Evolutionary conservation across 805 yeast genomes (phyloP).

Genomic region (Metschnikowia peoriensis): DNA sequence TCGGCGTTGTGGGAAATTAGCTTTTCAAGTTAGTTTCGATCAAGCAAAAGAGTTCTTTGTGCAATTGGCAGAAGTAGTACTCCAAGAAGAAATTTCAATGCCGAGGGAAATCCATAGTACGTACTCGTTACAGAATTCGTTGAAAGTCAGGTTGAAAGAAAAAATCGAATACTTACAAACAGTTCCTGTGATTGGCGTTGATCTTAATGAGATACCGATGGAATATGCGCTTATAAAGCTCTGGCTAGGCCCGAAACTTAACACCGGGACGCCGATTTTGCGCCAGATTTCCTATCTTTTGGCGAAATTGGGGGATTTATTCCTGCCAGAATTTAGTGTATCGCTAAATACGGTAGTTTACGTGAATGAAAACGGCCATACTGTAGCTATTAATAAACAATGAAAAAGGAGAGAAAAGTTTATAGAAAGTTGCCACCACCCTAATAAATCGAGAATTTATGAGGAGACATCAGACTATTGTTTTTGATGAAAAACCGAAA

Average conservation of each 20-base stretch:
- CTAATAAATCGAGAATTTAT: no score
- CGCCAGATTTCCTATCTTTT: background rate
- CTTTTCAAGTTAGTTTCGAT: constrained; percentile 2
- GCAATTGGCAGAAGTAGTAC: background rate
- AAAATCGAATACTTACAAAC: constrained; percentile 4
- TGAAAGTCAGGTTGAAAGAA: background rate
- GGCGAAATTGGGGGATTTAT: background rate
- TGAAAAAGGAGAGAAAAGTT: background rate
- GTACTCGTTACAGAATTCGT: background rate
- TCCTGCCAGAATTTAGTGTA: background rate
- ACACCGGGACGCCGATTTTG: background rate
- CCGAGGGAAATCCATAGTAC: constrained; percentile 1
- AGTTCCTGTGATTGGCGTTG: constrained; percentile 14
- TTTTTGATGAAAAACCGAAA: no score
- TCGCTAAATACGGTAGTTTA: background rate
- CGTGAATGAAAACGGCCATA: constrained; percentile 1
- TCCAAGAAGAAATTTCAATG: constrained; percentile 3
- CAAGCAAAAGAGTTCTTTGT: constrained; percentile 2
- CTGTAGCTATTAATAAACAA: background rate
- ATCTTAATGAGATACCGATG: constrained; percentile 1
- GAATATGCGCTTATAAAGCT: constrained; percentile 10
- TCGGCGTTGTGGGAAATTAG: constrained; percentile 6
- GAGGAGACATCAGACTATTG: no score
- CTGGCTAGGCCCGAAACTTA: constrained; percentile 11
- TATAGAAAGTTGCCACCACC: no score